phyloP scores from a whole-genome alignment of 2,329 filamentous ascomycete genomes.

The Pseudogymnoascus sp. region DNA sequence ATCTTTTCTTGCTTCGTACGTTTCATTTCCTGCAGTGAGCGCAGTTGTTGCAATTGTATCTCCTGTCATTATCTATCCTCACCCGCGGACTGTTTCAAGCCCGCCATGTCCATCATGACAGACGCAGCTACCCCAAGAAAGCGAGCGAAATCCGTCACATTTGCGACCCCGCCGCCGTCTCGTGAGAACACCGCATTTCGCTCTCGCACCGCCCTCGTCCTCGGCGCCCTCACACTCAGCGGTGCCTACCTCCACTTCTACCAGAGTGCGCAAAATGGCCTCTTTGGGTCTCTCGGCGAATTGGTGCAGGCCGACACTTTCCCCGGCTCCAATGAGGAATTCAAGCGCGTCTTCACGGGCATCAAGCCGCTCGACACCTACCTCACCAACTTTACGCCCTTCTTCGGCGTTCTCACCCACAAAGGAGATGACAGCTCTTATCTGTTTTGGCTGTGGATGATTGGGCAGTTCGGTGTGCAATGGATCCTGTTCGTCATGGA shows the following conservation, averaged over 20 bases:
- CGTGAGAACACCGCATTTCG: conserved; percentile 2
- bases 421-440: background rate
- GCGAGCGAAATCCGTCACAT: conserved; percentile 1
- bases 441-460: conserved; percentile 8
- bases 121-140: background rate
- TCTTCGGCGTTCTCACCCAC: background rate
- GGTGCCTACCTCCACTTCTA: background rate
- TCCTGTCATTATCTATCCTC: background rate
- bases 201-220: background rate
- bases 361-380: conserved; percentile 5
- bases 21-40: background rate
- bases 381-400: background rate
- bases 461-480: background rate
- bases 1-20: background rate
- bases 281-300: background rate
- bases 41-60: background rate
- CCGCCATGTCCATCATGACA: background rate
- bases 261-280: background rate
- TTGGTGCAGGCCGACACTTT: background rate
- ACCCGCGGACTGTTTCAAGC: background rate
- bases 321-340: background rate
- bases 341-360: conserved; percentile 10
- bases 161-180: background rate
- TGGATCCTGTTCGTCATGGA: background rate
- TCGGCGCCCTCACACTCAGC: background rate